Conservation (phyloP, 2,329 filamentous ascomycete genomes). For the Didymellaceae sp. region DNA sequence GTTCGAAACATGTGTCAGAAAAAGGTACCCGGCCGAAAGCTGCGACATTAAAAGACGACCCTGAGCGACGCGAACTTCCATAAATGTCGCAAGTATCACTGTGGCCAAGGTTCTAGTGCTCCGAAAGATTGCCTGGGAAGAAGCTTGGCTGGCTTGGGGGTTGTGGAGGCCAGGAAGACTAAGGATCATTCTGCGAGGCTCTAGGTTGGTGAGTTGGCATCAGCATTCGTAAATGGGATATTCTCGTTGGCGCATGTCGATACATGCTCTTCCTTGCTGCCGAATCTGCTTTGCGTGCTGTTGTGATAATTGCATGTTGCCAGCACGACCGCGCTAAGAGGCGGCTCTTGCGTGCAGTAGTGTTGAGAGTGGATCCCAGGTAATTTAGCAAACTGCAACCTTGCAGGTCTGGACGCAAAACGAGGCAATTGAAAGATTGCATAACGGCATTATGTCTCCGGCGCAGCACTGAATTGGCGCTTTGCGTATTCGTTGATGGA, state of each 20-base stretch:
- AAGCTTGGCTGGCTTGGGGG: slow-evolving; percentile 3
- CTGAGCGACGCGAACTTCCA: neutral
- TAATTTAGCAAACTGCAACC: slow-evolving; percentile 7
- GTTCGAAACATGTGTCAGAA: neutral
- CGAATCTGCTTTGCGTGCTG: neutral
- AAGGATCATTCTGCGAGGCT: neutral
- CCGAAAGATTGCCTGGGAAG: slow-evolving; percentile 4
- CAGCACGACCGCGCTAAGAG: slow-evolving; percentile 2
- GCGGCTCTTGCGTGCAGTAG: slow-evolving; percentile 8
- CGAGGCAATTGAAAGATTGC: neutral
- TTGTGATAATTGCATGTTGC: slow-evolving; percentile 1
- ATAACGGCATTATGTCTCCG: neutral
- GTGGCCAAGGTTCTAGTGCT: slow-evolving; percentile 10
- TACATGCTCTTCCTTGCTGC: neutral
- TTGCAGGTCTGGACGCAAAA: slow-evolving; percentile 2
- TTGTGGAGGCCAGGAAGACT: neutral
- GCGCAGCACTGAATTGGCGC: neutral
- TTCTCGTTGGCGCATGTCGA: neutral
- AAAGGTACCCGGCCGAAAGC: neutral
- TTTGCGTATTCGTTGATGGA: neutral
- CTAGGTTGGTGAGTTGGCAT: no score
- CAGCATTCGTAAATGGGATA: no score
- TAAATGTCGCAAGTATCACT: slow-evolving; percentile 8
- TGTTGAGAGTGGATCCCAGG: slow-evolving; percentile 13
- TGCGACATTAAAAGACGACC: neutral